Base-by-base conservation (phyloP, 257 asterid genomes). In the Cordia subcordata region DNA sequence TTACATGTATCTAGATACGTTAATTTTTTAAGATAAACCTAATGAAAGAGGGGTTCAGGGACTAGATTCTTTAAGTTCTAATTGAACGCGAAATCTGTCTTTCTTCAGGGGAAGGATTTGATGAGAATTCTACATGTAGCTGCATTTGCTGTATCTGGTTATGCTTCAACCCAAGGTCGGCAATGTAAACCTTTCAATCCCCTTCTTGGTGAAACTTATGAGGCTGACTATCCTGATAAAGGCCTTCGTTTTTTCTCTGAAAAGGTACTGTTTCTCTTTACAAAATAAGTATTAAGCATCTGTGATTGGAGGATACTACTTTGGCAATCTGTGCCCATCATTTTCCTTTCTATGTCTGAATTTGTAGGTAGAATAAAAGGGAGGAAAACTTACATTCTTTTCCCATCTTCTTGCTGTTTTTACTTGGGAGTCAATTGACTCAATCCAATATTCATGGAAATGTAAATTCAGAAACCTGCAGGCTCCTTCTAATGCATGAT, bases 111-210 rank as follows among this genome's bases (percentile, higher is more conserved):
- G 59, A 83, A 93, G 65, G 96, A 93, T 77, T 77, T 88, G 85
- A 88, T 86, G 96, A 88, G 97, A 82, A 82, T 92, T 67, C 82
- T 92, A 61, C 83, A 92, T 61, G 80, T 88, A 72, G 97, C 96
- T 64, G 96, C 99, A 79, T 92, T 92, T 75, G 99, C 99, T n/a
- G 96, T 89, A 62, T 93, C 99, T 68, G 95, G 99, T 65, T 89
- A 93, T 70, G 91, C 99, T 62, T 93, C 99, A 57, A 93, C 99
- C 21, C 96, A 93, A 68, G 99, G 99, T 59, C 79, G 96, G 49
- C 97, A 88, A 63, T 93, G 99, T 82, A 93, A 93, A 79, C 97
- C 99, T 21, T 93, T 93, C 74, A 93, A 93, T 81, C 99, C 99
- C 75, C 89, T 93, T 58, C 99, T 93, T 44, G 99, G 99, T 45